Evolutionary conservation across 2,329 filamentous ascomycete species (phyloP), one percentile per base, ranked within the genome.

Genomic region (Thelonectria discophora): DNA sequence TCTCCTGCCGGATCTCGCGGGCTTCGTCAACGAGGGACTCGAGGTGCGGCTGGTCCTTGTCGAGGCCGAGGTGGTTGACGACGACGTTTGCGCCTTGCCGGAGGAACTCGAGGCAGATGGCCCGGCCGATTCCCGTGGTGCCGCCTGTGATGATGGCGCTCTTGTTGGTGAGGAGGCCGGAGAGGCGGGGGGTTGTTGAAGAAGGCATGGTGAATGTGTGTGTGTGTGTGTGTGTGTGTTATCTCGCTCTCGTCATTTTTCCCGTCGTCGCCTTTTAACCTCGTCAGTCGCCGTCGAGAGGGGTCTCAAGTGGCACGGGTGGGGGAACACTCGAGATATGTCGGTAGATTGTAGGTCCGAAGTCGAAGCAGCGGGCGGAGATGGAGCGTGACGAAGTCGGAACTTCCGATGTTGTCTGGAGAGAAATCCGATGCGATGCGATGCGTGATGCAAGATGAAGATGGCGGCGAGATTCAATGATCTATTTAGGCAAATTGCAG

Each of bases 81-180:
- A 90, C 88, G 32, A 96, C 91, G 74, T 86, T 85, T 68, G 90
- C 91, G 67, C 93, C 93, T 69, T 96, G 91, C 5, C 84, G 82
- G 54, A 94, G 80, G 75, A 92, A 96, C 70, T 89, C 89, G 52
- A 97, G 84, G 43, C 90, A 88, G 65, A 97, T 96, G 68, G 93
- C 93, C 66, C 91, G 86, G 54, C 93, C 93, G 70, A 97, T 97
- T 57, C 93, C 93, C 1, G 92, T 96, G 3, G 90, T 90, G 59
- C 91, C 93, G 66, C 93, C 93, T 0, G 93, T 97, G 72, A 97
- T 93, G 74, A 93, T 90, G 77, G 92, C 92, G 12, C 89, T 90
- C 78, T 96, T 96, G 76, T 86, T 87, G 56, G 79, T 74, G 59
- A 96, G 87, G 68, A 95, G 84, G 67, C 75, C 73, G 20, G 81